Evolutionary conservation across 257 asterid species (phyloP), one percentile per base, ranked within the genome.

Genomic region (Nicotiana obtusifolia): DNA sequence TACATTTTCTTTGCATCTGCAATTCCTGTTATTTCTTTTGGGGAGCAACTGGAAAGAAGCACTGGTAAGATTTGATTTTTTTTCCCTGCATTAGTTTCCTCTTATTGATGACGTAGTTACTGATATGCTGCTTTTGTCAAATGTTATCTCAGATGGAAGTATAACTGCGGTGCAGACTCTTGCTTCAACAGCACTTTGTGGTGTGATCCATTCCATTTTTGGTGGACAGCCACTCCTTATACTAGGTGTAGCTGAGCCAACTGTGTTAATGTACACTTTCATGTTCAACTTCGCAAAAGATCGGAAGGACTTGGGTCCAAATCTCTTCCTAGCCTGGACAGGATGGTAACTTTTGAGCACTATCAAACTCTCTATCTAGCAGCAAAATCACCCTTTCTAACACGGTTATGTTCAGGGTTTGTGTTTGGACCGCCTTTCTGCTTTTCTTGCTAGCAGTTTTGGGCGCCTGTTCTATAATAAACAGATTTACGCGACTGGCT

Each of bases 161-260:
- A 78, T 96, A 83, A 96, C 98, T 65, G 98, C 99, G 20, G 98
- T 96, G 78, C 98, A 96, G 84, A 94, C 99, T 73, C 97, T 96
- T 80, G 98, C 92, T 79, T 96, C 99, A 49, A 96, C 99, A 7
- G 97, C 99, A 54, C 83, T 96, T 62, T 96, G 98, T 83, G 99
- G 98, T 33, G 85, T 96, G 41, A 92, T 96, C 86, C 99, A 96
- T 89, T 91, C 99, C 19, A 77, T 96, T 80, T 5, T 93, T 30
- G 99, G 99, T 19, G 99, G 99, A 73, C 99, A 96, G 35, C 99
- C 99, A 31, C 91, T 96, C 26, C 93, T 96, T 57, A 94, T 96
- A 85, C 91, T 96, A 62, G 98, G 99, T 10, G 99, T 96, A 54
- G 99, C 99, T 15, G 99, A 96, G 90, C 99, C 99, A 77, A 96